phyloP scores from a whole-genome alignment of 768 basidiomycete species.

The Royoungia palumana region DNA sequence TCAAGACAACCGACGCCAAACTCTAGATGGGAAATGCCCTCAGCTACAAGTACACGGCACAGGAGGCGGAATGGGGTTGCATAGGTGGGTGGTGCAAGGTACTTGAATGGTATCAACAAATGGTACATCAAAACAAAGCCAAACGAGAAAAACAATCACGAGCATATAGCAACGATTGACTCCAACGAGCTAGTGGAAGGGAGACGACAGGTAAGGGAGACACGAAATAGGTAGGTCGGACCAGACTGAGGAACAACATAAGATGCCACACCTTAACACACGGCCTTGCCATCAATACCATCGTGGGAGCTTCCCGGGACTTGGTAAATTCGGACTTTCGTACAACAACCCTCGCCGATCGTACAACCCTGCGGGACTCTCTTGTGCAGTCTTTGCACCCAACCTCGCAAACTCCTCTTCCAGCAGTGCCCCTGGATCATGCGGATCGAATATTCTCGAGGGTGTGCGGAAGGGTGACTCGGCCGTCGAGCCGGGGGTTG shows the following conservation, averaged over 20 bases:
- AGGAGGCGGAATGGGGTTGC: constrained; percentile 1
- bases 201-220: neutral
- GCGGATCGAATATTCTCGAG: constrained; percentile 58
- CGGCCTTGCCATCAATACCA: constrained; percentile 46
- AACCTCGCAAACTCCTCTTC: constrained; percentile 70
- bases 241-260: neutral
- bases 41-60: constrained; percentile 1
- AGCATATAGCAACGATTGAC: constrained; percentile 1
- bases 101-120: neutral
- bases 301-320: constrained; percentile 51
- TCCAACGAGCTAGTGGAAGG: neutral
- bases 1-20: constrained; percentile 2
- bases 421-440: constrained; percentile 62
- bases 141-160: constrained; percentile 3
- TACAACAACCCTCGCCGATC: constrained; percentile 61
- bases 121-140: constrained; percentile 13
- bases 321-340: constrained; percentile 65
- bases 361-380: constrained; percentile 68
- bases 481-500: constrained; percentile 20
- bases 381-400: constrained; percentile 40
- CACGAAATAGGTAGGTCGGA: neutral
- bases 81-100: neutral
- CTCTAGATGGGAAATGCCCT: constrained; percentile 4
- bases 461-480: constrained; percentile 52
- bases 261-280: neutral